phyloP scores from a whole-genome alignment of 768 basidiomycete genomes.

The Udeniomyces megalosporus region DNA sequence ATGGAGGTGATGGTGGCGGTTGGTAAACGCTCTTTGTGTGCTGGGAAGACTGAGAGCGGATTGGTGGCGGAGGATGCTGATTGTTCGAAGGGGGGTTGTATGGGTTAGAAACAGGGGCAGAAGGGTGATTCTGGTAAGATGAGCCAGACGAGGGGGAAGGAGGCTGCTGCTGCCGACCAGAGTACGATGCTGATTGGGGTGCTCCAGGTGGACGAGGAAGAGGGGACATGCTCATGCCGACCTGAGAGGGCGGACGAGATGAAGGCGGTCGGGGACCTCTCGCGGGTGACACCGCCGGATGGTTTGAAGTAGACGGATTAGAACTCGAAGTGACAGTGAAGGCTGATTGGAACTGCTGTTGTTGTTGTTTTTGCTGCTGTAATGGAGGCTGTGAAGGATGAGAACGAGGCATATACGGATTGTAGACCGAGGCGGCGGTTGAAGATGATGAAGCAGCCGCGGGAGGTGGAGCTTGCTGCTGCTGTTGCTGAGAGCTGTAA shows the following conservation, averaged over 20 bases:
- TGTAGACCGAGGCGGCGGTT: not conserved
- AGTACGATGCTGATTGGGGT: not conserved
- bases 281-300: not conserved
- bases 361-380: not conserved
- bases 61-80: not conserved
- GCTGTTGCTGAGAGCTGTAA: not conserved
- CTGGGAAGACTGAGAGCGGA: not conserved
- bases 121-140: not conserved
- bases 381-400: not conserved
- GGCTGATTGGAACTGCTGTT: not conserved
- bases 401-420: slow-evolving; percentile 5
- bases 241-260: slow-evolving; percentile 3
- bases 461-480: slow-evolving; percentile 2
- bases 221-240: slow-evolving; percentile 4
- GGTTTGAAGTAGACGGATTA: not conserved
- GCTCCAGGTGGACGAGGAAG: not conserved
- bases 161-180: not conserved
- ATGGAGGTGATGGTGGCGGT: not conserved
- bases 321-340: not conserved
- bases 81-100: not conserved
- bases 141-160: not conserved
- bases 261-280: not conserved
- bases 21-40: not conserved
- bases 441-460: not conserved
- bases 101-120: not conserved